Conservation (phyloP, 768 basidiomycete species). For the Lactifluus subvellereus region DNA sequence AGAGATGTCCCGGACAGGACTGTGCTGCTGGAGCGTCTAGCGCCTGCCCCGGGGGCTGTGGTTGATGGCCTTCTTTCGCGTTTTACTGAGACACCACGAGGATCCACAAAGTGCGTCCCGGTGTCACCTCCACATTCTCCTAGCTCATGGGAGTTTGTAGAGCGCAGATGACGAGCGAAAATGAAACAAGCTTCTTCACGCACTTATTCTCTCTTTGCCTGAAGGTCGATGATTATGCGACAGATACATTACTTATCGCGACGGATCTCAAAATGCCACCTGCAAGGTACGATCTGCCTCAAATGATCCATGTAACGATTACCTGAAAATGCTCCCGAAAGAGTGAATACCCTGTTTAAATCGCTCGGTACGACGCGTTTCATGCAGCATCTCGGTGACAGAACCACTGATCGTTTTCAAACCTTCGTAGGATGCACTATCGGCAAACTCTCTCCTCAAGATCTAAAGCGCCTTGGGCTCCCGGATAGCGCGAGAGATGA, state of each 20-base stretch:
- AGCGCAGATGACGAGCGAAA: slow-evolving; percentile 54
- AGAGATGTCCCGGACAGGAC: slow-evolving; percentile 42
- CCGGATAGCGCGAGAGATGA: slow-evolving; percentile 54
- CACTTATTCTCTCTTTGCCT: slow-evolving; percentile 80
- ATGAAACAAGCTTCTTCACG: slow-evolving; percentile 64
- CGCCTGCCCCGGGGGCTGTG: slow-evolving; percentile 53
- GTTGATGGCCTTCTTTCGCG: slow-evolving; percentile 69
- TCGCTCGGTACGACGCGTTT: slow-evolving; percentile 48
- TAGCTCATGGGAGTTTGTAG: slow-evolving; percentile 15
- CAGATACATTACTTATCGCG: slow-evolving; percentile 62
- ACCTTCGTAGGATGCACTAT: slow-evolving; percentile 61
- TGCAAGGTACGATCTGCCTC: slow-evolving; percentile 47
- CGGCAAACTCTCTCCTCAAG: slow-evolving; percentile 46
- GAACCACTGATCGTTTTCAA: not conserved
- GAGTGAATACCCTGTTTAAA: slow-evolving; percentile 67
- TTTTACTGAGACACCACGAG: slow-evolving; percentile 74
- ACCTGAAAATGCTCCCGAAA: slow-evolving; percentile 27
- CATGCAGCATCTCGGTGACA: not conserved
- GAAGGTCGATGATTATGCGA: slow-evolving; percentile 68
- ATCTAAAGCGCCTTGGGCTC: slow-evolving; percentile 66
- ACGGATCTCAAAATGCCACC: slow-evolving; percentile 64
- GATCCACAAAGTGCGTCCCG: slow-evolving; percentile 52
- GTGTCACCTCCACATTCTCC: not conserved
- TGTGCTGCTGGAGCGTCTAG: slow-evolving; percentile 50
- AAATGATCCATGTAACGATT: not conserved